Evolutionary conservation across 495 filamentous ascomycete species (phyloP).

Genomic region (Trichoderma reesei): DNA sequence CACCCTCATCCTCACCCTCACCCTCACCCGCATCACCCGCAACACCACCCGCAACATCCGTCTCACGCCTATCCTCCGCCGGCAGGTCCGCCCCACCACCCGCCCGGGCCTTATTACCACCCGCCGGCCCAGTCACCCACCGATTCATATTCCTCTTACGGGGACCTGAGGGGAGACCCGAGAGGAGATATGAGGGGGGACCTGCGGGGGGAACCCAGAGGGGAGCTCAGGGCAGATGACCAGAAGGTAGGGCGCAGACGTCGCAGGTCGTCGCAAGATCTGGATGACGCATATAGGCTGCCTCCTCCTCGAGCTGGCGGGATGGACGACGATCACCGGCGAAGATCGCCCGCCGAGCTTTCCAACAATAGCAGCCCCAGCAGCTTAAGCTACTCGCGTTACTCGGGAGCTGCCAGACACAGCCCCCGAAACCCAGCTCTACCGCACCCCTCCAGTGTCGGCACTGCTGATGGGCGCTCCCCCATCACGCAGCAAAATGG

Average conservation of each 20-base stretch:
- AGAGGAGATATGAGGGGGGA: no score
- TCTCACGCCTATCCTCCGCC: constrained; percentile 16
- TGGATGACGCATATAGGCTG: constrained; percentile 32
- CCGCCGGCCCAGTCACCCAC: constrained; percentile 27
- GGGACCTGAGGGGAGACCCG: constrained; percentile 4
- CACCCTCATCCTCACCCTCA: background rate
- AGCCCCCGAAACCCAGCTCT: constrained; percentile 10
- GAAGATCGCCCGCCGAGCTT: constrained; percentile 31
- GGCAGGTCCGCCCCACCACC: constrained; percentile 19
- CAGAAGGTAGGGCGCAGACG: constrained; percentile 24
- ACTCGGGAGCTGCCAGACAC: constrained; percentile 14
- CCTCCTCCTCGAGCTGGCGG: constrained; percentile 35
- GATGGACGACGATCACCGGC: constrained; percentile 32
- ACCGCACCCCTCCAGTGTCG: constrained; percentile 14
- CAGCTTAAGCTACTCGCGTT: constrained; percentile 18
- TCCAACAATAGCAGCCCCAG: constrained; percentile 29
- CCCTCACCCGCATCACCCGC: background rate
- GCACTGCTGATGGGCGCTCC: constrained; percentile 19
- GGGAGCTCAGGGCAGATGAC: constrained; percentile 10
- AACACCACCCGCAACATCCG: background rate
- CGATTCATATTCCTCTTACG: constrained; percentile 21
- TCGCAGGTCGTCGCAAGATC: constrained; percentile 24
- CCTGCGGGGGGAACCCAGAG: background rate
- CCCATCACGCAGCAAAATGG: constrained; percentile 14
- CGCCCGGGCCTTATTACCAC: constrained; percentile 24